These are phyloP conservation scores for Sphaerulina musiva DNA, from an alignment of 2,329 filamentous ascomycete genomes.

Conservation along the genomic window DNA sequence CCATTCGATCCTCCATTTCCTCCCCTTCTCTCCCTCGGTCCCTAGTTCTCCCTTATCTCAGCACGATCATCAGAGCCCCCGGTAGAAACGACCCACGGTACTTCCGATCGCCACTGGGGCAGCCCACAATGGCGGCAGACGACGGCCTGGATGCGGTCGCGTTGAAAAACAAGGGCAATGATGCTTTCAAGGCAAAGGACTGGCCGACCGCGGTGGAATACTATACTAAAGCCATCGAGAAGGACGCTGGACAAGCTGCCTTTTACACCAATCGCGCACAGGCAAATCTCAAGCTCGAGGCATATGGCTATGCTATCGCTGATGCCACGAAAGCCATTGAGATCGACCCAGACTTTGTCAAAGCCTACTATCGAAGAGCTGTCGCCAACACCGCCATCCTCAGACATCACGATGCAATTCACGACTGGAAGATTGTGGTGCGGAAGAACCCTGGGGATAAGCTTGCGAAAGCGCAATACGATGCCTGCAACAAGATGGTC, in stretches of 20 bases:
- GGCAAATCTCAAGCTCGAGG: constrained; percentile 91
- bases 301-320: constrained; percentile 84
- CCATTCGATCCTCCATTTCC: neutral
- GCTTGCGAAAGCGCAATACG: constrained; percentile 81
- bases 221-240: constrained; percentile 58
- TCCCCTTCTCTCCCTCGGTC: neutral
- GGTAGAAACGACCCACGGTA: neutral
- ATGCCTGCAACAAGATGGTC: constrained; percentile 91
- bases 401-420: constrained; percentile 76
- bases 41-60: neutral
- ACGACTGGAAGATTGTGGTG: constrained; percentile 87
- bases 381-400: constrained; percentile 88
- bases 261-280: constrained; percentile 95
- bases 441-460: constrained; percentile 82
- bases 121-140: neutral
- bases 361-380: constrained; percentile 93
- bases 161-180: constrained; percentile 90
- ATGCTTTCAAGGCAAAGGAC: constrained; percentile 81
- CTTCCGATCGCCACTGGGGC: neutral
- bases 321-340: constrained; percentile 90
- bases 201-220: constrained; percentile 74
- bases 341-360: constrained; percentile 78
- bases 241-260: constrained; percentile 56
- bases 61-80: neutral
- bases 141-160: constrained; percentile 57